Percentiles rank a stretch among this genome's conserved stretches.
These are phyloP conservation scores for Aspergillus fijiensis DNA, from an alignment of 2,329 filamentous ascomycete genomes.

Conservation along the genomic window DNA sequence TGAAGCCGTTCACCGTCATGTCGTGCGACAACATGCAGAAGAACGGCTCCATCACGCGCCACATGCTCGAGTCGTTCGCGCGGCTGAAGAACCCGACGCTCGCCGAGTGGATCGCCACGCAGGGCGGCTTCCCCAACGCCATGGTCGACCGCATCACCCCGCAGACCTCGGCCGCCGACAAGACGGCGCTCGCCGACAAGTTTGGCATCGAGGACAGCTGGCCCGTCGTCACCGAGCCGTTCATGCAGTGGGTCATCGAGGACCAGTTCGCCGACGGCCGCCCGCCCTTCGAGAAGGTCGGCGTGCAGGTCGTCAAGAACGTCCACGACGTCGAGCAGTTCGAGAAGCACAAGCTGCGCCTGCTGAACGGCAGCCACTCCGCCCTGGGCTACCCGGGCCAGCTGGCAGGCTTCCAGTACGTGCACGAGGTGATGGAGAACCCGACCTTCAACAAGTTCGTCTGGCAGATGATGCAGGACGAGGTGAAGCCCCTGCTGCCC, in stretches of 20 bases:
- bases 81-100: slow-evolving; percentile 49
- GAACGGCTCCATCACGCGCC: slow-evolving; percentile 54
- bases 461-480: slow-evolving; percentile 57
- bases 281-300: slow-evolving; percentile 54
- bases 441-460: slow-evolving; percentile 50
- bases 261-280: slow-evolving; percentile 54
- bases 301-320: slow-evolving; percentile 53
- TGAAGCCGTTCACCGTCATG: slow-evolving; percentile 55
- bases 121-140: slow-evolving; percentile 55
- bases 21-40: slow-evolving; percentile 61
- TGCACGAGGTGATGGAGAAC: slow-evolving; percentile 56
- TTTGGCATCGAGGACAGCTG: slow-evolving; percentile 53
- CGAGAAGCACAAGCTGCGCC: slow-evolving; percentile 58
- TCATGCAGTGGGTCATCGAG: slow-evolving; percentile 58
- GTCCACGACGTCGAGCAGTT: slow-evolving; percentile 56
- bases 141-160: slow-evolving; percentile 60
- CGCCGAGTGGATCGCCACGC: slow-evolving; percentile 50
- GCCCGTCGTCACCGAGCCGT: slow-evolving; percentile 58
- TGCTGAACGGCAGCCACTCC: slow-evolving; percentile 56
- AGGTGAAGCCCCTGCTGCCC: slow-evolving; percentile 55
- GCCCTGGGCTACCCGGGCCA: slow-evolving; percentile 54
- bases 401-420: slow-evolving; percentile 55
- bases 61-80: slow-evolving; percentile 55
- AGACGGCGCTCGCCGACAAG: slow-evolving; percentile 43
- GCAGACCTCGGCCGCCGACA: slow-evolving; percentile 50